Evolutionary conservation across 129 eudicot genomes (phyloP), one percentile per base, ranked within the genome.

Genomic region (Helianthus tuberosus): DNA sequence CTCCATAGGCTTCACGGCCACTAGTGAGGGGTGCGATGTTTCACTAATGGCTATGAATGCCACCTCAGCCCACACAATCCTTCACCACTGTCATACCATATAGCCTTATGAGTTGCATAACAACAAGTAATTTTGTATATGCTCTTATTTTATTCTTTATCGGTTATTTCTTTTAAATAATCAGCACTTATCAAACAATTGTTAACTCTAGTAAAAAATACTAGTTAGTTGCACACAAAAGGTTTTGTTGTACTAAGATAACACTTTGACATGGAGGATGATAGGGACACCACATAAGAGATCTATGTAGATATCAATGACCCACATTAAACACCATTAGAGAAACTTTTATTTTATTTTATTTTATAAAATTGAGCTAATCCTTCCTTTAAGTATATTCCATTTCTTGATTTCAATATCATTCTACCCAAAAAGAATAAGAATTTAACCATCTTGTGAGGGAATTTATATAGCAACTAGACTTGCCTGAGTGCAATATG

Each of bases 401-500:
- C 67, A 62, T 44, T 71, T 46, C 58, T 51, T 20, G 23, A 64
- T 53, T 16, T 77, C 57, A 38, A 25, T 72, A 70, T 69, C 70
- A 32, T 32, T 77, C 6, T 68, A 29, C 74, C 23, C 57, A 27
- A 50, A 54, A 71, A 77, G 81, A 47, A 70, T 70, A 47, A 48
- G 55, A 69, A 69, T 49, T 51, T 62, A 77, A 27, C 81, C 71
- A 70, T 38, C 76, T 71, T 27, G 68, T 71, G 73, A 52, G 60
- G 72, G 82, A 78, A 78, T 63, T 51, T 71, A 41, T 77, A 77
- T 41, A 70, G 51, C 71, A 70, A 72, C 35, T 78, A 79, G 79
- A 75, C 64, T 66, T 48, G 74, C 89, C 86, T 77, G 77, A 88
- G 84, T 80, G 81, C 72, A 32, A 76, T 75, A 74, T 68, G 62